Evolutionary conservation across 2,329 filamentous ascomycete species (phyloP).

Genomic region (Arthrocladium fulminans): DNA sequence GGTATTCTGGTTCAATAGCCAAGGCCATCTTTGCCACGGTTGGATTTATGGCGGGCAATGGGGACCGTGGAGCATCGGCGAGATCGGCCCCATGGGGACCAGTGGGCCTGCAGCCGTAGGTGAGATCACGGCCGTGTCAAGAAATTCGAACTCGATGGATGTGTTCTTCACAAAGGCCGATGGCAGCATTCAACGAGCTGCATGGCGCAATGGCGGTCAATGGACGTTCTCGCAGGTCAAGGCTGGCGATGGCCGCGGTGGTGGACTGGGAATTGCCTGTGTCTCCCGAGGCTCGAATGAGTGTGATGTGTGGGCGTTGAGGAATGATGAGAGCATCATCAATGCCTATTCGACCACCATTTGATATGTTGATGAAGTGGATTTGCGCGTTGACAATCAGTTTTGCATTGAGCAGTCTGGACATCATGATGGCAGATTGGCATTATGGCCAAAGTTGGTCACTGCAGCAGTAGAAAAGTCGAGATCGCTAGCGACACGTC

Average conservation of each 20-base stretch:
- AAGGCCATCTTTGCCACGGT: neutral
- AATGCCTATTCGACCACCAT: conserved; percentile 1
- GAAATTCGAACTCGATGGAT: neutral
- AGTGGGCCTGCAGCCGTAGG: neutral
- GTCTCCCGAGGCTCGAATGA: neutral
- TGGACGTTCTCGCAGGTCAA: neutral
- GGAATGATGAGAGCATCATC: neutral
- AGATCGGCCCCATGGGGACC: neutral
- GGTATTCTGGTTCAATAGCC: neutral
- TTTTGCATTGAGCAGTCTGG: too few species aligned
- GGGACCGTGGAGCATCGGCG: neutral
- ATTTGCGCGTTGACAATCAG: too few species aligned
- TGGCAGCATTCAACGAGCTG: neutral
- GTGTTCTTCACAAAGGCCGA: neutral
- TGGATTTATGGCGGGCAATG: neutral
- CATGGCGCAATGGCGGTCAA: neutral
- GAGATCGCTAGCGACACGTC: too few species aligned
- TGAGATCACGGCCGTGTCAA: neutral
- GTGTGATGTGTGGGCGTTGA: neutral
- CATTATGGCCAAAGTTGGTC: too few species aligned
- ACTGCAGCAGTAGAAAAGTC: too few species aligned
- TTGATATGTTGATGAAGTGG: too few species aligned
- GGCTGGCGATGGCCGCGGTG: neutral
- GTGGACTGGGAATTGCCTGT: neutral
- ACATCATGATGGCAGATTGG: too few species aligned